Percentiles rank a stretch among this genome's conserved stretches.
Conservation (phyloP, 805 yeast species). For the Candida anglica region DNA sequence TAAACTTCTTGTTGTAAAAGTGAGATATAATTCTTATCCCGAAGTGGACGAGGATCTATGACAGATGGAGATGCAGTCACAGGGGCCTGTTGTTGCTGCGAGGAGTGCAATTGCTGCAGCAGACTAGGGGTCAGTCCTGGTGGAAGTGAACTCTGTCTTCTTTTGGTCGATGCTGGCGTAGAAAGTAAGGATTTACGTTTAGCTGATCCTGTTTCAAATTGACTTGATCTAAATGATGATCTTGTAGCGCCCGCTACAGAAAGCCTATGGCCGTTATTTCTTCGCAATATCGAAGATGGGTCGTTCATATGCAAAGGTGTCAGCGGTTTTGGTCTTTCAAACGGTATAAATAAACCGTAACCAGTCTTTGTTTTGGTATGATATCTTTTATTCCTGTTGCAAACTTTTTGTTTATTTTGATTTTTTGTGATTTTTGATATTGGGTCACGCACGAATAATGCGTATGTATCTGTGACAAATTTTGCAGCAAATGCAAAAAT, state of each 20-base stretch:
- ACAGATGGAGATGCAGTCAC: neutral
- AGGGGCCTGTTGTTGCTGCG: slow-evolving; percentile 7
- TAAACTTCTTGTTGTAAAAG: slow-evolving; percentile 64
- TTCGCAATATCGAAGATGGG: slow-evolving; percentile 3
- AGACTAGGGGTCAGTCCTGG: slow-evolving; percentile 5
- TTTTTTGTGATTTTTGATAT: slow-evolving; percentile 1
- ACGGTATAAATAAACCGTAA: too few relatives aligned
- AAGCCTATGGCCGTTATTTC: slow-evolving; percentile 9
- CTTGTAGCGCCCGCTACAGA: slow-evolving; percentile 16
- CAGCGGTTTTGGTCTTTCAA: too few relatives aligned
- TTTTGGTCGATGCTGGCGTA: slow-evolving; percentile 30
- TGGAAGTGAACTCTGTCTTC: slow-evolving; percentile 17
- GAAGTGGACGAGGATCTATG: slow-evolving; percentile 70
- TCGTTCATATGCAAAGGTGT: slow-evolving; percentile 5
- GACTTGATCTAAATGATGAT: slow-evolving; percentile 3
- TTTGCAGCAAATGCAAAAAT: too few relatives aligned
- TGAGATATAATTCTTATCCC: slow-evolving; percentile 66
- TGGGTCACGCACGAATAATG: neutral
- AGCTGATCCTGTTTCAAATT: slow-evolving; percentile 7
- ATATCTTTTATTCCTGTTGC: neutral
- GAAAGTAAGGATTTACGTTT: slow-evolving; percentile 26
- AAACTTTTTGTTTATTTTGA: neutral
- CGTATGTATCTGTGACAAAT: too few relatives aligned
- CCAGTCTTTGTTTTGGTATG: neutral
- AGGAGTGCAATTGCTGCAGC: slow-evolving; percentile 8